Percentiles rank a stretch among this genome's conserved stretches.
phyloP scores from a whole-genome alignment of 176 grass and related monocot species.

The Tillandsia leiboldiana region DNA sequence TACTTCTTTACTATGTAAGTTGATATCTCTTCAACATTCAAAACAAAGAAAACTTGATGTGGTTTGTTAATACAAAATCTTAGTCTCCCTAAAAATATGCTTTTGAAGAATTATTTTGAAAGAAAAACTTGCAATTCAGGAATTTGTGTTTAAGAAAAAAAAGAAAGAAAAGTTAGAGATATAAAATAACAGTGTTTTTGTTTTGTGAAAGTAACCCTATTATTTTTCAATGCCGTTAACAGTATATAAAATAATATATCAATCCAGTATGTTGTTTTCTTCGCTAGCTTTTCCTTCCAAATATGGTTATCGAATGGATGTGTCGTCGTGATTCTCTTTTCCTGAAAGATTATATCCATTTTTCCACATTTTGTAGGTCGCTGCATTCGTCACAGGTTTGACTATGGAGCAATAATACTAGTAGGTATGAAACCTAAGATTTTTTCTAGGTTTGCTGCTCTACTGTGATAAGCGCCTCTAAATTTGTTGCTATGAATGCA shows the following conservation, averaged over 20 bases:
- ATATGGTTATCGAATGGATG: not conserved
- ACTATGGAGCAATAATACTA: conserved; percentile 92
- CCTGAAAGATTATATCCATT: not conserved
- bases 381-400: conserved; percentile 88
- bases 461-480: not conserved
- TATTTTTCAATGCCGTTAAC: too few relatives aligned
- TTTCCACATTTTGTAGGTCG: conserved; percentile 46
- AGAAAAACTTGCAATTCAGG: too few relatives aligned
- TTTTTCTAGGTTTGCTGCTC: not conserved
- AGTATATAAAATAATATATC: too few relatives aligned
- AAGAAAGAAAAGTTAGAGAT: too few relatives aligned
- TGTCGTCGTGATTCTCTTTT: not conserved
- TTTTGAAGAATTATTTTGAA: too few relatives aligned
- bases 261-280: not conserved
- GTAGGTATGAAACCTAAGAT: conserved; percentile 42
- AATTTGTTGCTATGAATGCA: not conserved
- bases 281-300: not conserved
- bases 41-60: too few relatives aligned
- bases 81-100: too few relatives aligned
- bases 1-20: not conserved
- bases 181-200: too few relatives aligned
- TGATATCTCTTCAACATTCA: not conserved
- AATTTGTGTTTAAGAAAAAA: too few relatives aligned
- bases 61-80: too few relatives aligned
- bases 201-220: too few relatives aligned